Evolutionary conservation across 106 monocot species (phyloP).

Genomic region (Apostasia shenzhenica): DNA sequence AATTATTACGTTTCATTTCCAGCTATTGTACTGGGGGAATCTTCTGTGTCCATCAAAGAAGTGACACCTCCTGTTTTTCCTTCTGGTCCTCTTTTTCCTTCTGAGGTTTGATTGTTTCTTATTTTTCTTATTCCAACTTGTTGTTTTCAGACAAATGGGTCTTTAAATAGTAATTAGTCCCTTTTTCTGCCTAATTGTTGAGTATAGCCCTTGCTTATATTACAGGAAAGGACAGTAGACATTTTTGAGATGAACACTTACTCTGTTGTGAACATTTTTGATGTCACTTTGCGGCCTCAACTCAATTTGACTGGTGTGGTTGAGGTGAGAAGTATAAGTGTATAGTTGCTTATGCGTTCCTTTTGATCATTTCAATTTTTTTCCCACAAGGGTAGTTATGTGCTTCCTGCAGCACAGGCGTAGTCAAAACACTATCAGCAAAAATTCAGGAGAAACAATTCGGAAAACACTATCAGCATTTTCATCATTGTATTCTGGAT

Average conservation of each 20-base stretch:
- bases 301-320: slow-evolving; percentile 87
- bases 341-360: neutral
- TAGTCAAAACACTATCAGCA: too few species aligned
- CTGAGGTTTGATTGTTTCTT: slow-evolving; percentile 49
- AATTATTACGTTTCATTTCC: neutral
- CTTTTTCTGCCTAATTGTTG: neutral
- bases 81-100: slow-evolving; percentile 72
- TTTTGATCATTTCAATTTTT: neutral
- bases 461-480: neutral
- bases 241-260: slow-evolving; percentile 88
- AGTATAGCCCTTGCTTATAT: neutral
- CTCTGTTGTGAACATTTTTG: slow-evolving; percentile 97
- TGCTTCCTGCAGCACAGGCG: too few species aligned
- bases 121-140: neutral
- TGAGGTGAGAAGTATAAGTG: slow-evolving; percentile 57
- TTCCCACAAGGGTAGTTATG: too few species aligned
- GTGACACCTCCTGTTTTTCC: slow-evolving; percentile 54
- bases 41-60: slow-evolving; percentile 69
- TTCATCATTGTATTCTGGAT: neutral
- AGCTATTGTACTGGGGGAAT: slow-evolving; percentile 78
- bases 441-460: too few species aligned
- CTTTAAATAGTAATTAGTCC: neutral
- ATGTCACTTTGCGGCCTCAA: slow-evolving; percentile 86
- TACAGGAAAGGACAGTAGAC: slow-evolving; percentile 68
- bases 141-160: neutral